Base-by-base conservation (phyloP, 2,329 filamentous ascomycete genomes). In the Myrmaecium sp. region DNA sequence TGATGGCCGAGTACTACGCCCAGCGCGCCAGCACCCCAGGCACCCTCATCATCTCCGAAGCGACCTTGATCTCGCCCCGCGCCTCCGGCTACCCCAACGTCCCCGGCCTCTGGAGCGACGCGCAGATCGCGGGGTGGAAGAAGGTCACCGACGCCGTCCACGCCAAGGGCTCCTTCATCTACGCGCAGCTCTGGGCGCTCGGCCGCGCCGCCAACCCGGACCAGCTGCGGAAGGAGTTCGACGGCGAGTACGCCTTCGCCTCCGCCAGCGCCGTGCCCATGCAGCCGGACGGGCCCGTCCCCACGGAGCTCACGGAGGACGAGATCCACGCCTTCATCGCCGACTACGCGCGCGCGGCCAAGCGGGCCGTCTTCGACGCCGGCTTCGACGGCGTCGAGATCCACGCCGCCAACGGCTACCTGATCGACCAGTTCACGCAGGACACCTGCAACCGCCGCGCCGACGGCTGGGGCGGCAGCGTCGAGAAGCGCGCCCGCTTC, bases 351-450 rank as follows among this genome's bases (percentile, higher is more conserved):
- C 38, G 44, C 13, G 57, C 54, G 4, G 59, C 62, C 0, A 54
- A 53, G 38, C 54, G 53, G 22, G 54, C 58, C 1, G 41, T 62
- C 5, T 46, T 53, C 22, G 28, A 29, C 15, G 66, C 63, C 3
- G 66, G 66, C 0, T 66, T 71, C 35, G 74, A 78, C 39, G 66
- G 68, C 4, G 60, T 79, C 10, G 74, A 61, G 33, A 47, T 62
- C 8, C 56, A 60, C 34, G 57, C 45, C 17, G 70, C 70, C 2
- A 73, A 77, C 37, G 73, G 74, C 4, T 81, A 80, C 40, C 55
- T 82, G 2, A 46, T 78, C 14, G 63, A 65, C 30, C 63, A 75
- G 36, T 83, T 82, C 46, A 52, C 74, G 8, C 73, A 69, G 34
- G 62, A 66, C 32, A 57, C 47, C 4, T 51, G 53, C 37, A 74